Percentiles rank a stretch among this genome's conserved stretches.
These are phyloP conservation scores for Pythium apleroticum DNA, from an alignment of 352 stramenopile genomes.

Conservation along the genomic window DNA sequence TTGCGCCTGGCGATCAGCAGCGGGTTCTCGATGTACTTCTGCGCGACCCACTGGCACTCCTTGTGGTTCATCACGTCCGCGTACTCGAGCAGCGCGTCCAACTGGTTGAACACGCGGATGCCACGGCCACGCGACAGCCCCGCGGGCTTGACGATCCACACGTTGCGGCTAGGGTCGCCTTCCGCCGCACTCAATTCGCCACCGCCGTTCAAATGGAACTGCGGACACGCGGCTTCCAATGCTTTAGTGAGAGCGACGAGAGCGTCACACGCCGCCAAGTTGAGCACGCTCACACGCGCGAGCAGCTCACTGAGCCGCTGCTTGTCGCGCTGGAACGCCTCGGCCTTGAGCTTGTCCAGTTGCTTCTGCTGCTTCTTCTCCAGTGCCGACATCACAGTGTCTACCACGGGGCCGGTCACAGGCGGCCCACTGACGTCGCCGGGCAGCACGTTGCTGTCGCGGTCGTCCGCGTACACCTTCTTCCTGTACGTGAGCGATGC, in stretches of 20 bases:
- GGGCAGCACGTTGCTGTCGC: slow-evolving; percentile 24
- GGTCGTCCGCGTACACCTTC: slow-evolving; percentile 47
- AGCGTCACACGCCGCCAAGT: slow-evolving; percentile 24
- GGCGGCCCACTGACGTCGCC: background rate
- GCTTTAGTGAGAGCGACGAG: slow-evolving; percentile 32
- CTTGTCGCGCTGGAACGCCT: slow-evolving; percentile 64
- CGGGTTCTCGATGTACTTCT: slow-evolving; percentile 91
- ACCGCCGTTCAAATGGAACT: slow-evolving; percentile 77
- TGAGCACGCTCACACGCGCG: slow-evolving; percentile 37
- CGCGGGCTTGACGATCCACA: slow-evolving; percentile 94
- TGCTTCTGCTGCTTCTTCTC: slow-evolving; percentile 53
- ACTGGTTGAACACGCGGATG: slow-evolving; percentile 88
- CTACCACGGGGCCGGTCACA: slow-evolving; percentile 14
- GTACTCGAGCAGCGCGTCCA: slow-evolving; percentile 82
- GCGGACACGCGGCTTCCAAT: slow-evolving; percentile 50
- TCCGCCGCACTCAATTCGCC: slow-evolving; percentile 28
- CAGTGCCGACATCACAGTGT: slow-evolving; percentile 47
- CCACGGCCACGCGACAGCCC: slow-evolving; percentile 81
- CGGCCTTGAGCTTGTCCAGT: slow-evolving; percentile 35
- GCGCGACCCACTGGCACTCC: slow-evolving; percentile 83
- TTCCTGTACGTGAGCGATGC: slow-evolving; percentile 58
- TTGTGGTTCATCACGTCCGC: slow-evolving; percentile 86
- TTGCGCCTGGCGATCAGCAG: slow-evolving; percentile 86
- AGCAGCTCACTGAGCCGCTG: slow-evolving; percentile 49
- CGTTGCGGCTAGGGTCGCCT: slow-evolving; percentile 54